Evolutionary conservation across 140 eudicot genomes (phyloP).

Genomic region (Flaveria floridana): DNA sequence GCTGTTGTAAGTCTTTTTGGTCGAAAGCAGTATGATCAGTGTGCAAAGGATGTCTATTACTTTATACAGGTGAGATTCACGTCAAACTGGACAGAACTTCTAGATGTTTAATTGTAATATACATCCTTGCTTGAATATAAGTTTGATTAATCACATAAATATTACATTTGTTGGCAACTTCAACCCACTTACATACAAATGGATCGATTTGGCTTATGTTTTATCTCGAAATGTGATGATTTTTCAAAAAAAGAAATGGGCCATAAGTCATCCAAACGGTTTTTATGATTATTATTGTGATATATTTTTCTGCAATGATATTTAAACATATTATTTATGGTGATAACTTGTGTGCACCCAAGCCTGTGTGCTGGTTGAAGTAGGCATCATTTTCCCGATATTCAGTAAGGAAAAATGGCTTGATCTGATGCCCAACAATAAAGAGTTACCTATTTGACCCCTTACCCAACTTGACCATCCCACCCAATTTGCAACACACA

Average conservation of each 20-base stretch:
- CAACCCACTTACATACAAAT: not conserved
- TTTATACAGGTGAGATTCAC: conserved; percentile 69
- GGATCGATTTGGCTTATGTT: not conserved
- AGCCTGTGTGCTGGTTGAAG: not conserved
- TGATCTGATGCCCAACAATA: not conserved
- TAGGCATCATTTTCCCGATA: not conserved
- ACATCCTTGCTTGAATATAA: not conserved
- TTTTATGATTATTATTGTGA: not conserved
- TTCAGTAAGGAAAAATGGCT: not conserved
- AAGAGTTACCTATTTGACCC: not conserved
- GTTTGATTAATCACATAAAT: conserved; percentile 2
- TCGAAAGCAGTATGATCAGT: conserved; percentile 82
- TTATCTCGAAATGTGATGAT: not conserved
- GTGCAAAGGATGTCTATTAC: conserved; percentile 84
- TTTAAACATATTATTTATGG: not conserved
- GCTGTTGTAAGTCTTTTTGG: conserved; percentile 87
- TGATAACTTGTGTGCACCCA: not conserved
- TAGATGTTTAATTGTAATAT: not conserved
- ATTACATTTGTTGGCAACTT: not conserved
- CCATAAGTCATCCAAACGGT: not conserved
- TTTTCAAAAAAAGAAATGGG: not conserved
- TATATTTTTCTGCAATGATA: not conserved
- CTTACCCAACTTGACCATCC: not conserved
- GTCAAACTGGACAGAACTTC: conserved; percentile 2
- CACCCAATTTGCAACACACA: not conserved